Percentiles rank a stretch among this genome's conserved stretches.
These are phyloP conservation scores for Aspergillus hiratsukae DNA, from an alignment of 2,329 filamentous ascomycete genomes.

Conservation along the genomic window DNA sequence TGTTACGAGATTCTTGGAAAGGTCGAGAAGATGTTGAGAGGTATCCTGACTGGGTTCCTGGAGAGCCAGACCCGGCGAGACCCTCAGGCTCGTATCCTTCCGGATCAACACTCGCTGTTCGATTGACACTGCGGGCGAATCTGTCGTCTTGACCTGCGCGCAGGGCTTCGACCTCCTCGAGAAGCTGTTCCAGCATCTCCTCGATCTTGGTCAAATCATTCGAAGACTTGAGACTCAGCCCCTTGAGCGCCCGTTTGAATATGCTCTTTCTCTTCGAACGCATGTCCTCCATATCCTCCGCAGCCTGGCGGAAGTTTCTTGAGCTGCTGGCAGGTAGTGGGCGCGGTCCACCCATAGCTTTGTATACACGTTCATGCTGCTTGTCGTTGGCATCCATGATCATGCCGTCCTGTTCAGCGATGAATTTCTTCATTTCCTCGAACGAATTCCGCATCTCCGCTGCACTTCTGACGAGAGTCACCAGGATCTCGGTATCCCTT, in stretches of 20 bases:
- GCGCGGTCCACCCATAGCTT: conserved; percentile 77
- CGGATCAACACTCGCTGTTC: conserved; percentile 58
- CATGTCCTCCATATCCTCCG: conserved; percentile 53
- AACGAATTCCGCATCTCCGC: conserved; percentile 97
- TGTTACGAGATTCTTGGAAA: conserved; percentile 34
- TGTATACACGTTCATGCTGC: conserved; percentile 81
- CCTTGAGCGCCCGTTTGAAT: conserved; percentile 91
- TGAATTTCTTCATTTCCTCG: conserved; percentile 88
- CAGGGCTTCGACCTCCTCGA: conserved; percentile 84
- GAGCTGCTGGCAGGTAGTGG: conserved; percentile 67
- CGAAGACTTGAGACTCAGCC: conserved; percentile 78
- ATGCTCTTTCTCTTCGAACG: conserved; percentile 83
- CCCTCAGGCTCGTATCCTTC: conserved; percentile 81
- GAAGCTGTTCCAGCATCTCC: conserved; percentile 84
- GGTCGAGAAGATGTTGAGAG: conserved; percentile 54
- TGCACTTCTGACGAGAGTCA: conserved; percentile 87
- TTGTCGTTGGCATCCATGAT: conserved; percentile 84
- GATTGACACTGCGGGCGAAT: conserved; percentile 19
- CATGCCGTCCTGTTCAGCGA: conserved; percentile 83
- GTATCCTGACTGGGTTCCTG: conserved; percentile 70
- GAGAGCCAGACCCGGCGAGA: conserved; percentile 69
- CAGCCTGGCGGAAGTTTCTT: conserved; percentile 51
- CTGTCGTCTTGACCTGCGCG: conserved; percentile 54
- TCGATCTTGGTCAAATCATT: conserved; percentile 86
- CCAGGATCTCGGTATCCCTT: conserved; percentile 90